phyloP scores from a whole-genome alignment of 768 basidiomycete genomes.

The Lyophyllum semitale region DNA sequence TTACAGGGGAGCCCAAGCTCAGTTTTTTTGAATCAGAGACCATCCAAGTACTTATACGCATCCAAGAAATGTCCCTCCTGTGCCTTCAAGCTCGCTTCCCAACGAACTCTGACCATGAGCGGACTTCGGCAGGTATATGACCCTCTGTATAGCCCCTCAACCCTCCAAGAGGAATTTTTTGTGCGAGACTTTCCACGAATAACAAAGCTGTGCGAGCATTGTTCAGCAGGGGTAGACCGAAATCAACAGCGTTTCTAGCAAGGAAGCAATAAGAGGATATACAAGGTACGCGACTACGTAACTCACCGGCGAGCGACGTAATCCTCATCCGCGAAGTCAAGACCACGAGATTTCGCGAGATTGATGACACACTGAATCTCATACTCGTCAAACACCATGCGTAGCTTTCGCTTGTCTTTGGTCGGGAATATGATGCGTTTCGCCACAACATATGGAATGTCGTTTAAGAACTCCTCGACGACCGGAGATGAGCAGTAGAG shows the following conservation, averaged over 20 bases:
- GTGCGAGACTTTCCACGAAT: conserved; percentile 86
- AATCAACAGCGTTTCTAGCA: conserved; percentile 89
- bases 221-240: conserved; percentile 89
- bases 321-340: conserved; percentile 83
- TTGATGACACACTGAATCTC: conserved; percentile 96
- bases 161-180: conserved; percentile 82
- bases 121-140: conserved; percentile 86
- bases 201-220: conserved; percentile 87
- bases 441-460: conserved; percentile 72
- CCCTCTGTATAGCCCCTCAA: conserved; percentile 83
- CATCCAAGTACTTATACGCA: conserved; percentile 4
- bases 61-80: conserved; percentile 6
- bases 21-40: conserved; percentile 18
- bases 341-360: conserved; percentile 78
- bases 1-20: conserved; percentile 19
- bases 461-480: conserved; percentile 82
- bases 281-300: background rate
- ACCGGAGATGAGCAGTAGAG: conserved; percentile 83
- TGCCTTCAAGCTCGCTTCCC: conserved; percentile 59
- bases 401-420: conserved; percentile 92
- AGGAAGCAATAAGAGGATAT: conserved; percentile 2
- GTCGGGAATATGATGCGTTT: conserved; percentile 96
- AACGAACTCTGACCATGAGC: conserved; percentile 90
- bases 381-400: conserved; percentile 91
- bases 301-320: conserved; percentile 90